phyloP scores from a whole-genome alignment of 2,329 filamentous ascomycete species.

The Hymenoscyphus scutula region DNA sequence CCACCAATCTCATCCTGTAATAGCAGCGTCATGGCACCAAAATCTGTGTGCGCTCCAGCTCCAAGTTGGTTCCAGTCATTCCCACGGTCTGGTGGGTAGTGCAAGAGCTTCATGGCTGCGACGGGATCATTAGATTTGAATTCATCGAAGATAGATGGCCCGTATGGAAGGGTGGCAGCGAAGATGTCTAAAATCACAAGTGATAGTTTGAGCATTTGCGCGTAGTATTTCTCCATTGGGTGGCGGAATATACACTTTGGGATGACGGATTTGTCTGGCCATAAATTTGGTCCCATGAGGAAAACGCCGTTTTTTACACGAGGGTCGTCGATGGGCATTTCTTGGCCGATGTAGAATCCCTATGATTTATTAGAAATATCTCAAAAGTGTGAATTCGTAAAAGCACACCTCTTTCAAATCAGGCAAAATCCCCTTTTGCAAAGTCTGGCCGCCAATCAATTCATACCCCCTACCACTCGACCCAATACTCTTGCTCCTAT shows the following conservation, averaged over 20 bases:
- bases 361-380: constrained; percentile 11
- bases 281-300: constrained; percentile 44
- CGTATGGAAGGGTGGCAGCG: constrained; percentile 43
- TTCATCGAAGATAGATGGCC: constrained; percentile 43
- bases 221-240: constrained; percentile 44
- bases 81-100: constrained; percentile 46
- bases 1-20: constrained; percentile 49
- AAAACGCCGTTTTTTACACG: constrained; percentile 34
- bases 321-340: constrained; percentile 43
- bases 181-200: constrained; percentile 42
- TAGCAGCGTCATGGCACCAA: constrained; percentile 52
- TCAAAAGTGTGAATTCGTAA: background rate
- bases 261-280: constrained; percentile 37
- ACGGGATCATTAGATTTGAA: constrained; percentile 43
- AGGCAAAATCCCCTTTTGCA: constrained; percentile 44
- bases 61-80: constrained; percentile 27
- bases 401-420: constrained; percentile 47
- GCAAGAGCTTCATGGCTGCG: constrained; percentile 45
- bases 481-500: constrained; percentile 39
- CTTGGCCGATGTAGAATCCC: constrained; percentile 42
- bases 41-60: constrained; percentile 49
- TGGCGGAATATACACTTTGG: constrained; percentile 40
- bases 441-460: constrained; percentile 44
- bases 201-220: constrained; percentile 38
- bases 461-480: constrained; percentile 49